These are phyloP conservation scores for Pseudogymnoascus sp. DNA, from an alignment of 2,329 filamentous ascomycete species.

Conservation along the genomic window DNA sequence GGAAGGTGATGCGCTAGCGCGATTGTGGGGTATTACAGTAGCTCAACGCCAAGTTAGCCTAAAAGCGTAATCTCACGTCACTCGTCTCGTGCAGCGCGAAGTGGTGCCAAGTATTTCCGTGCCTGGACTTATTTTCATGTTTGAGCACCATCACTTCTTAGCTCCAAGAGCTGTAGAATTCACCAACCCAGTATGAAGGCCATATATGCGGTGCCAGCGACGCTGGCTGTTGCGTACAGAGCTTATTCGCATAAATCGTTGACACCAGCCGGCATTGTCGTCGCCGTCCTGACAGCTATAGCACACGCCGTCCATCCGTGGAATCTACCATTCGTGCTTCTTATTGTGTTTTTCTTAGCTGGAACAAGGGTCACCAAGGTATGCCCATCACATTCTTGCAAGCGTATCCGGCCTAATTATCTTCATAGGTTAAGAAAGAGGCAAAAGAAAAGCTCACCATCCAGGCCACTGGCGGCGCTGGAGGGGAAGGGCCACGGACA, in stretches of 20 bases:
- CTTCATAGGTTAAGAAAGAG: slow-evolving; percentile 70
- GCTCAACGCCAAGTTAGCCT: not conserved
- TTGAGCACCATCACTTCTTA: slow-evolving; percentile 4
- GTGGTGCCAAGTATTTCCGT: not conserved
- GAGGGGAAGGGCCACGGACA: slow-evolving; percentile 74
- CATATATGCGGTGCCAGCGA: slow-evolving; percentile 50
- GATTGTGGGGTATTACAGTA: not conserved
- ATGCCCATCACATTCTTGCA: slow-evolving; percentile 17
- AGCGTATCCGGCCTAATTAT: not conserved
- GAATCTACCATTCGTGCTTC: slow-evolving; percentile 79
- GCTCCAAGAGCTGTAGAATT: slow-evolving; percentile 4
- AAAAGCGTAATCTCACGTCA: slow-evolving; percentile 9
- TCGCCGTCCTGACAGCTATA: slow-evolving; percentile 64
- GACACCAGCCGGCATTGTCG: slow-evolving; percentile 65
- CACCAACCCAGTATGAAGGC: slow-evolving; percentile 41
- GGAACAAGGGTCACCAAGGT: slow-evolving; percentile 81
- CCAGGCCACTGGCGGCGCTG: slow-evolving; percentile 61
- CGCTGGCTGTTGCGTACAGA: slow-evolving; percentile 54
- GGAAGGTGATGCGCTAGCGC: not conserved
- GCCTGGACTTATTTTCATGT: not conserved
- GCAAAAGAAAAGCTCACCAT: slow-evolving; percentile 77
- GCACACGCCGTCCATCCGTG: slow-evolving; percentile 89
- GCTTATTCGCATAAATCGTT: slow-evolving; percentile 68
- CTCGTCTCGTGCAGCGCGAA: not conserved
- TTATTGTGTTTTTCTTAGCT: slow-evolving; percentile 78